These are phyloP conservation scores for Alopecurus myosuroides DNA, from an alignment of 176 grass and related monocot genomes.

Conservation along the genomic window DNA sequence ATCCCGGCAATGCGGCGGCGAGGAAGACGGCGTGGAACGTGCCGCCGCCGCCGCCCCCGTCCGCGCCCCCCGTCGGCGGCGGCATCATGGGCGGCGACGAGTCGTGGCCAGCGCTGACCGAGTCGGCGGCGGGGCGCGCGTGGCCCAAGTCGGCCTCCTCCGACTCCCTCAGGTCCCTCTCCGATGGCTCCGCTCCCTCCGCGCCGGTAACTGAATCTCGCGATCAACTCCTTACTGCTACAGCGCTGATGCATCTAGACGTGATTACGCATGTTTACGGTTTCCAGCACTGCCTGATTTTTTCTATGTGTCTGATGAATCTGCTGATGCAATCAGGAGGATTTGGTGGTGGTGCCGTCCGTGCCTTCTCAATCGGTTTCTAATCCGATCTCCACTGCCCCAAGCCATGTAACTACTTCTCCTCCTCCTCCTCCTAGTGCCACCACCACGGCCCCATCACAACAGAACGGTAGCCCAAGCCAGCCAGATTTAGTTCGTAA, in stretches of 20 bases:
- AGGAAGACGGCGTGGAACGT: conserved; percentile 60
- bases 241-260: not conserved
- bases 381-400: conserved; percentile 26
- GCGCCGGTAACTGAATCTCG: conserved; percentile 57
- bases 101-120: conserved; percentile 57
- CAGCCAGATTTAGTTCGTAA: conserved; percentile 32
- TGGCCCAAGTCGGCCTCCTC: conserved; percentile 46
- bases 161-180: conserved; percentile 53
- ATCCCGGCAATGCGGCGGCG: conserved; percentile 47
- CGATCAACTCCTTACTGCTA: not conserved
- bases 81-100: conserved; percentile 40
- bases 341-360: conserved; percentile 24
- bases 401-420: conserved; percentile 35
- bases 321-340: conserved; percentile 37
- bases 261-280: not conserved
- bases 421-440: not conserved
- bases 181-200: conserved; percentile 33
- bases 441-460: not conserved
- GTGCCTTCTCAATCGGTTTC: not conserved
- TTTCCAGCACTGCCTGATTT: not conserved
- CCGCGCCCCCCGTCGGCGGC: not conserved
- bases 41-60: conserved; percentile 11
- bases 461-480: not conserved
- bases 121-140: not conserved
- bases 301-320: conserved; percentile 27